Evolutionary conservation across 78 protist species (phyloP), one percentile per base, ranked within the genome.

Genomic region (Dictyostelium citrinum): DNA sequence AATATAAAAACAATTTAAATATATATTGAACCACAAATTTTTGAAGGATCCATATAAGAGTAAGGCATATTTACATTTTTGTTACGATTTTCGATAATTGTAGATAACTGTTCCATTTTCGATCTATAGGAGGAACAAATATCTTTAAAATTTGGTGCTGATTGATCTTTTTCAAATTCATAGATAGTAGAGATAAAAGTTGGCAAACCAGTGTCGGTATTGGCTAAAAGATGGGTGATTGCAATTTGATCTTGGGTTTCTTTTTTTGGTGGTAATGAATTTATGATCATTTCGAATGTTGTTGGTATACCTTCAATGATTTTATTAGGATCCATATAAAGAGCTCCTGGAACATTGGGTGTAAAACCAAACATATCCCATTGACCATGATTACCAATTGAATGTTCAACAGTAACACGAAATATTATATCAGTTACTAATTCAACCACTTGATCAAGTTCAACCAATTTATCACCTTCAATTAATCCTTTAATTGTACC

Each of bases 351-450:
- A 2, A 82, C 90, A 67, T 82, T 82, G 22, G 90, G 90, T 14
- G 78, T 68, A 17, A 82, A 82, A 7, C 90, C 90, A 68, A 58
- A 82, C 90, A 82, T 82, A 43, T 82, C 90, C 90, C 90, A 82
- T 82, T 82, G 90, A 43, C 90, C 90, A 41, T 82, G 90, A 67
- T 82, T 82, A 17, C 90, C 90, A 82, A 82, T 82, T 20, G 90
- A 82, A 67, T 82, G 90, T 35, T 82, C 90, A 27, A 82, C 90
- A 2, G 90, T 67, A 1, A 82, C 41, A 39, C 90, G 39, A 67
- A 82, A 82, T 22, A 82, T 67, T 12, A 82, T 82, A 35, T 82
- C 90, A 2, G 78, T 27, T 1, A 82, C 78, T 20, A 82, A 45
- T 24, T 29, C 24, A 31, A 58, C 37, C 4, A 81, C 11, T 16